Conservation (phyloP, 164 flowering plant genomes). For the Cinnamomum micranthum region DNA sequence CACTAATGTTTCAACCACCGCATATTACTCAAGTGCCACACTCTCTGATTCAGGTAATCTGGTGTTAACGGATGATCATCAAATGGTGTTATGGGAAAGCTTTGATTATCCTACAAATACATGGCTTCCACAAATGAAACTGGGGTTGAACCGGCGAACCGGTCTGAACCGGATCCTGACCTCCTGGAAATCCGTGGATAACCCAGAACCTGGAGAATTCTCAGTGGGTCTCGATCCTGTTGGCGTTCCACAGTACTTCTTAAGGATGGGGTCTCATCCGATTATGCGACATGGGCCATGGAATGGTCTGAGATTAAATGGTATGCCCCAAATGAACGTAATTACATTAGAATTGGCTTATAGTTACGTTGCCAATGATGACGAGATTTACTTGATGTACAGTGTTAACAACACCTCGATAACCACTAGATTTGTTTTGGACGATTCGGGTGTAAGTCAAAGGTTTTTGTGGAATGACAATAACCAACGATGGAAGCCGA, state of each 20-base stretch:
- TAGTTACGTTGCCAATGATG: background rate
- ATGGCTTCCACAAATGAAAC: background rate
- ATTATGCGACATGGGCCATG: conserved; percentile 9
- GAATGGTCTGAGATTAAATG: conserved; percentile 2
- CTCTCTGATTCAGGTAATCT: no score
- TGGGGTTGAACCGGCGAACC: background rate
- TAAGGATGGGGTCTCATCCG: background rate
- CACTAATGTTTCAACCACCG: background rate
- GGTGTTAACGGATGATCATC: background rate
- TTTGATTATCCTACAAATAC: conserved; percentile 2
- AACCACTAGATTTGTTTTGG: conserved; percentile 3
- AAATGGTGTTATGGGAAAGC: background rate
- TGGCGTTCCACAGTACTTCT: background rate
- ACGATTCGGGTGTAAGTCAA: background rate
- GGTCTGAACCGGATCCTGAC: background rate
- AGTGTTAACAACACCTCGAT: conserved; percentile 1
- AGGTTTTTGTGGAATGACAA: background rate
- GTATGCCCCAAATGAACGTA: conserved; percentile 11
- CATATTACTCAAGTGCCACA: background rate
- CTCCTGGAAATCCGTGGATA: conserved; percentile 11
- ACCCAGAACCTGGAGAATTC: conserved; percentile 11
- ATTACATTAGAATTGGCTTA: background rate
- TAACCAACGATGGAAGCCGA: background rate
- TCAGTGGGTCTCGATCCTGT: background rate
- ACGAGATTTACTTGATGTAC: conserved; percentile 13